phyloP scores from a whole-genome alignment of 352 stramenopile genomes.

The Phytophthora cactorum region DNA sequence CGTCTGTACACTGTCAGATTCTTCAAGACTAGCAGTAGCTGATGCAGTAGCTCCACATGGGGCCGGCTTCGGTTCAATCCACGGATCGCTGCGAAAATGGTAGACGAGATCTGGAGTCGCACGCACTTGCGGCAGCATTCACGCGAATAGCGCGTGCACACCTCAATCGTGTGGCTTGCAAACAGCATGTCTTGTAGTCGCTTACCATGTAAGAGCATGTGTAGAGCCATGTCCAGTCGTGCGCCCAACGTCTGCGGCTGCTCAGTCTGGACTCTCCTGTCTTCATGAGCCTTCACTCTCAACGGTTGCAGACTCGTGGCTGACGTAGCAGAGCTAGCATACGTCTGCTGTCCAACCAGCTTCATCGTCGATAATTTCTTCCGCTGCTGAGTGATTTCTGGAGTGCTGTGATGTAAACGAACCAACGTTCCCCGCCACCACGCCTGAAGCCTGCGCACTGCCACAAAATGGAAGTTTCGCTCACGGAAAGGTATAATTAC shows the following conservation, averaged over 20 bases:
- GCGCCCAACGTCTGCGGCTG: constrained; percentile 62
- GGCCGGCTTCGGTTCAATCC: constrained; percentile 95
- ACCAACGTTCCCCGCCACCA: constrained; percentile 79
- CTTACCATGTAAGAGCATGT: constrained; percentile 78
- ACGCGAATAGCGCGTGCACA: constrained; percentile 91
- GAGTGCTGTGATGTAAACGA: constrained; percentile 50
- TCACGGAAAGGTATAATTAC: constrained; percentile 38
- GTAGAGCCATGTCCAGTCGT: constrained; percentile 72
- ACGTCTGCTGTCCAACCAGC: constrained; percentile 35
- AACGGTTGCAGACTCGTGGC: constrained; percentile 19
- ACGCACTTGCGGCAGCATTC: constrained; percentile 92
- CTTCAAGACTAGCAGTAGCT: constrained; percentile 79
- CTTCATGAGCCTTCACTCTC: constrained; percentile 26
- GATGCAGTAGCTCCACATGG: constrained; percentile 94
- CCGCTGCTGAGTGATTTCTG: constrained; percentile 51
- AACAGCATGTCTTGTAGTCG: constrained; percentile 94
- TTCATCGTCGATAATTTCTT: constrained; percentile 67
- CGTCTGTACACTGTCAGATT: constrained; percentile 89
- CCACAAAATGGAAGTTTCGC: constrained; percentile 26
- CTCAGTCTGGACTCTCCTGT: constrained; percentile 23
- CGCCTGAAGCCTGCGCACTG: constrained; percentile 54
- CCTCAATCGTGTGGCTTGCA: constrained; percentile 92
- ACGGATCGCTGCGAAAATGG: constrained; percentile 92
- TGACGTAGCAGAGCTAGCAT: neutral
- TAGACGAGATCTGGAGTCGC: constrained; percentile 82